Evolutionary conservation across 805 yeast species (phyloP).

Genomic region (Middelhovenomyces tepae): DNA sequence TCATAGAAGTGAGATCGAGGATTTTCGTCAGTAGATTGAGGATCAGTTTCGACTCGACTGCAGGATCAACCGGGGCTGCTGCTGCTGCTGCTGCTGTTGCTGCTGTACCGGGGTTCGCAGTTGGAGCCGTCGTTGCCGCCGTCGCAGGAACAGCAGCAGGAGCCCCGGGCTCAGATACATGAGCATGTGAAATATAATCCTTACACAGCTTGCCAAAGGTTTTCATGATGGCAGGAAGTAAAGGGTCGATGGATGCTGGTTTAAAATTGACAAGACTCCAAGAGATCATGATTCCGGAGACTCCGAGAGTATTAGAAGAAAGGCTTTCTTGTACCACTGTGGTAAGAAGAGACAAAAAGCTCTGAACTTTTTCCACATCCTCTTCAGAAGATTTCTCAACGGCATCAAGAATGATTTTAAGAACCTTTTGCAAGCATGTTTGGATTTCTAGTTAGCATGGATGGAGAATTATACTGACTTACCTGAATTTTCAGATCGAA

Average conservation of each 20-base stretch:
- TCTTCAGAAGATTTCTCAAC: constrained; percentile 41
- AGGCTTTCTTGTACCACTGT: constrained; percentile 74
- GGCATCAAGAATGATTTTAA: constrained; percentile 60
- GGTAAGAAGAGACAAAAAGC: constrained; percentile 52
- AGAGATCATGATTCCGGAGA: constrained; percentile 71
- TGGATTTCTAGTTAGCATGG: constrained; percentile 36
- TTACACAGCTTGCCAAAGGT: constrained; percentile 84
- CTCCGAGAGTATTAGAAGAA: constrained; percentile 59
- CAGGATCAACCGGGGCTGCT: constrained; percentile 29
- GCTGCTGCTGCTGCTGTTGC: constrained; percentile 13
- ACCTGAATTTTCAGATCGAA: constrained; percentile 65
- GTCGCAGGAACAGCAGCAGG: constrained; percentile 13
- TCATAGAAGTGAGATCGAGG: constrained; percentile 63
- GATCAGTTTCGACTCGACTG: constrained; percentile 72
- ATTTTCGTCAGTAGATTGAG: constrained; percentile 68
- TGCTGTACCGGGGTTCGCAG: constrained; percentile 5
- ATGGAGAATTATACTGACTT: no score
- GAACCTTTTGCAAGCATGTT: constrained; percentile 68
- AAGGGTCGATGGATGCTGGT: constrained; percentile 55
- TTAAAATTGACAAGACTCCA: constrained; percentile 59
- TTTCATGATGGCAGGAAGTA: constrained; percentile 70
- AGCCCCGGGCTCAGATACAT: constrained; percentile 16
- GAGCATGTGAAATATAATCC: constrained; percentile 50
- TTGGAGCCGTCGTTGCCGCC: constrained; percentile 27
- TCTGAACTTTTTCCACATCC: constrained; percentile 45